Evolutionary conservation across 1,284 basidiomycete genomes (phyloP), one percentile per base, ranked within the genome.

Genomic region (Heliocybe sulcata): DNA sequence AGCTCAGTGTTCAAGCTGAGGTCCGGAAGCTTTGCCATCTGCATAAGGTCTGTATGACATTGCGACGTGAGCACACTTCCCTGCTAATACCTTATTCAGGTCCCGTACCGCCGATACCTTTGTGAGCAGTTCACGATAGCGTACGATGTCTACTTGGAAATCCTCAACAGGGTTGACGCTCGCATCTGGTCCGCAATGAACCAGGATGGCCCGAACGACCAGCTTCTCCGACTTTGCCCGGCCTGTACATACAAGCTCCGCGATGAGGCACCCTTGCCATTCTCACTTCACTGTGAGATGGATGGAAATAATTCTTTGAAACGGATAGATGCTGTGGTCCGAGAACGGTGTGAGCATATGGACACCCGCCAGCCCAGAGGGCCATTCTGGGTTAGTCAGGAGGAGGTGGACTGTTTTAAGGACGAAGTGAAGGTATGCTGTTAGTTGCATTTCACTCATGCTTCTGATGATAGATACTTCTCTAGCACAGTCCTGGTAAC

Each of bases 221-320:
- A 51, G 16, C 23, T 58, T 4, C 16, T 45, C 16, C 42, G 63
- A 22, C 54, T 59, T 2, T 72, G 71, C 52, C 61, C 67, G 0
- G 55, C 64, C 12, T 72, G 71, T 48, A 54, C 57, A 0, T 68
- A 68, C 56, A 58, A 60, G 38, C 8, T 42, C 4, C 49, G 60
- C 12, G 59, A 58, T 14, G 64, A 70, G 55, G 57, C 55, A 1
- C 14, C 23, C 0, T 60, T 71, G 1, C 29, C 45, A 1, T 63
- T 65, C 52, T 49, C 53, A 1, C 59, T 62, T 49, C 52, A 69
- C 0, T 38, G 63, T 19, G 63, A 61, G 0, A 63, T 69, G 55
- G 71, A 74, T 55, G 70, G 70, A 2, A 68, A 70, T 53, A 64
- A 69, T 54, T 70, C 69, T 1, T 56, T 70, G 10, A 68, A 69